Evolutionary conservation across 805 yeast genomes (phyloP).

Genomic region (Monosporozyma aerobia): DNA sequence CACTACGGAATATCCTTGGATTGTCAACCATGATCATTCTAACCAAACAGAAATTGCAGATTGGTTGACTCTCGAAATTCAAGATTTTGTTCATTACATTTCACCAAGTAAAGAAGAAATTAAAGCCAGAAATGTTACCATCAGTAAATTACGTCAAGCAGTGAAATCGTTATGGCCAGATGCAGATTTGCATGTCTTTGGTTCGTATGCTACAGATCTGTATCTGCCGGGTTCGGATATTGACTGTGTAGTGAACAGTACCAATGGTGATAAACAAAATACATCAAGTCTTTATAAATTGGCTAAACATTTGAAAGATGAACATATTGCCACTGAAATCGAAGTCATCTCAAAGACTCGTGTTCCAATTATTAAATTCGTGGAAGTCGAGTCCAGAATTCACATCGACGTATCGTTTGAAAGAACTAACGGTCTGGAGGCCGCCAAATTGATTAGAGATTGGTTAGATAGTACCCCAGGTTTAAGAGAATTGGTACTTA

Average conservation of each 20-base stretch:
- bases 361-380: slow-evolving; percentile 89
- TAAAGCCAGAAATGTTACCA: slow-evolving; percentile 52
- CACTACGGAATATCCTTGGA: slow-evolving; percentile 52
- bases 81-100: slow-evolving; percentile 74
- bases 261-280: slow-evolving; percentile 46
- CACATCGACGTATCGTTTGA: slow-evolving; percentile 89
- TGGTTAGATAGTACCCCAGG: slow-evolving; percentile 77
- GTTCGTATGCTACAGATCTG: slow-evolving; percentile 88
- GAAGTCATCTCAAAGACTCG: slow-evolving; percentile 85
- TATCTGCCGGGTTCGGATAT: slow-evolving; percentile 93
- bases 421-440: slow-evolving; percentile 68
- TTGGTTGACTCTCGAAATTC: slow-evolving; percentile 80
- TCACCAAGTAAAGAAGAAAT: slow-evolving; percentile 78
- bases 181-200: slow-evolving; percentile 77
- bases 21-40: slow-evolving; percentile 67
- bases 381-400: slow-evolving; percentile 59
- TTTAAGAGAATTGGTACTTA: slow-evolving; percentile 67
- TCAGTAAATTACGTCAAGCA: slow-evolving; percentile 46
- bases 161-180: slow-evolving; percentile 61
- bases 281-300: slow-evolving; percentile 63
- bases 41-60: slow-evolving; percentile 69
- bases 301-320: slow-evolving; percentile 56
- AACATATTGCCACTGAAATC: slow-evolving; percentile 56
- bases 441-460: slow-evolving; percentile 64
- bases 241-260: slow-evolving; percentile 78